Evolutionary conservation across 805 yeast genomes (phyloP).

Genomic region (Candida chauliodis): DNA sequence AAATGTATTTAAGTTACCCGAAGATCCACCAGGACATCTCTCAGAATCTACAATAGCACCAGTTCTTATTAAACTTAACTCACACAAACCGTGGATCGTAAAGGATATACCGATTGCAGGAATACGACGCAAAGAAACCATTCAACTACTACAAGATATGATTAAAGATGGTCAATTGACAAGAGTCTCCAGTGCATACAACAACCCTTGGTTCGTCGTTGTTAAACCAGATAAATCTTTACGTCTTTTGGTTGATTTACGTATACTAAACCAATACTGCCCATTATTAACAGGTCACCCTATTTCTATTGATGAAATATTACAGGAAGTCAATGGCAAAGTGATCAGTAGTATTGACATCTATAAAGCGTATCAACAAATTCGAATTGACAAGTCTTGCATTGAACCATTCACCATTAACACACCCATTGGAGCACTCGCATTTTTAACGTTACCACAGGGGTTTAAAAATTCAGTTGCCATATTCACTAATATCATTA

Average conservation of each 20-base stretch:
- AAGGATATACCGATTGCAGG: too few species aligned
- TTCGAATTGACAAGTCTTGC: not conserved
- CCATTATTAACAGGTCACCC: not conserved
- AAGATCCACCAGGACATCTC: too few species aligned
- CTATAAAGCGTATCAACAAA: not conserved
- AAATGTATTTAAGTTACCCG: too few species aligned
- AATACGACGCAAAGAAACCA: too few species aligned
- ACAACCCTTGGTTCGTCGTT: not conserved
- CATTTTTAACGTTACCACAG: not conserved
- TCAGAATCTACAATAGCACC: too few species aligned
- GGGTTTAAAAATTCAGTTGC: not conserved
- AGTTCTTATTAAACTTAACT: too few species aligned
- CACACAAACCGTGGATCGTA: too few species aligned
- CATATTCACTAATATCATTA: not conserved
- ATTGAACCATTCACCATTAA: not conserved
- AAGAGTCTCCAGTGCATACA: not conserved
- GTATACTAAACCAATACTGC: not conserved
- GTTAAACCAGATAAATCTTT: not conserved
- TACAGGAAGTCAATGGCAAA: not conserved
- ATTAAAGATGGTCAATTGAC: not conserved
- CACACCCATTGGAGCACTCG: not conserved
- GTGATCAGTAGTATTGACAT: not conserved
- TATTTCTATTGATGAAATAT: not conserved
- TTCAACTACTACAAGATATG: too few species aligned
- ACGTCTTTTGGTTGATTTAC: not conserved